These are phyloP conservation scores for Aschersonia sp. DNA, from an alignment of 2,329 filamentous ascomycete species.

Conservation along the genomic window DNA sequence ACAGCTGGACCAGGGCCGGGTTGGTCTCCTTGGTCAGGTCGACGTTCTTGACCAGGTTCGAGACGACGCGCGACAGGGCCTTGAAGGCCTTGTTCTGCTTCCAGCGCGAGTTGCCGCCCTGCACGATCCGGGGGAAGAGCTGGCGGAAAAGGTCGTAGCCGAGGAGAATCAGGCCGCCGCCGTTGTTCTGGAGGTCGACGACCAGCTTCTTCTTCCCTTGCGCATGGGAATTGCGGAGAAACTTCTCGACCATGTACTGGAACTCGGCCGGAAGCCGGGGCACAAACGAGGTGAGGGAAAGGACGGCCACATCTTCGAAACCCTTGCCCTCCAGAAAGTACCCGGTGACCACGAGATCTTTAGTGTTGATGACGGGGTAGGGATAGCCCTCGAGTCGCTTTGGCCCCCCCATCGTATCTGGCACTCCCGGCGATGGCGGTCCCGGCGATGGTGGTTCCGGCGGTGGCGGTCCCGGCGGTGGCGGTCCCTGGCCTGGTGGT, in stretches of 20 bases:
- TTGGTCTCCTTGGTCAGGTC: constrained; percentile 30
- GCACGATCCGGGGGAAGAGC: constrained; percentile 26
- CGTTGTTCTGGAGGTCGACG: constrained; percentile 28
- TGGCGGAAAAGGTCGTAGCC: constrained; percentile 48
- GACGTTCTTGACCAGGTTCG: constrained; percentile 25
- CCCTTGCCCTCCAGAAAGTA: constrained; percentile 21
- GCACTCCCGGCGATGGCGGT: not conserved
- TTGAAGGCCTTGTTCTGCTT: constrained; percentile 24
- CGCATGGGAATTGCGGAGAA: constrained; percentile 20
- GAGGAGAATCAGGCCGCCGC: constrained; percentile 42
- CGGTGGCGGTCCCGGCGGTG: constrained; percentile 3
- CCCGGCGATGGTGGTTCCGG: not conserved
- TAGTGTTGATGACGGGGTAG: constrained; percentile 13
- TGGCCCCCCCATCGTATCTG: not conserved
- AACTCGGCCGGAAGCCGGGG: constrained; percentile 16
- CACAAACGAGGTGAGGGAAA: constrained; percentile 11
- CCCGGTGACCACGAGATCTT: constrained; percentile 9
- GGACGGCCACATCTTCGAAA: constrained; percentile 18
- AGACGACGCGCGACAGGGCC: constrained; percentile 26
- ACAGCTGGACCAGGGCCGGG: constrained; percentile 19
- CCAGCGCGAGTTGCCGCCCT: constrained; percentile 23
- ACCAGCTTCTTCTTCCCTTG: constrained; percentile 44
- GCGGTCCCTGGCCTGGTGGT: not conserved
- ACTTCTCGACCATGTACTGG: constrained; percentile 17
- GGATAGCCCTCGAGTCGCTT: constrained; percentile 10